Evolutionary conservation across 306 rosid genomes (phyloP).

Genomic region (Pyrus communis): DNA sequence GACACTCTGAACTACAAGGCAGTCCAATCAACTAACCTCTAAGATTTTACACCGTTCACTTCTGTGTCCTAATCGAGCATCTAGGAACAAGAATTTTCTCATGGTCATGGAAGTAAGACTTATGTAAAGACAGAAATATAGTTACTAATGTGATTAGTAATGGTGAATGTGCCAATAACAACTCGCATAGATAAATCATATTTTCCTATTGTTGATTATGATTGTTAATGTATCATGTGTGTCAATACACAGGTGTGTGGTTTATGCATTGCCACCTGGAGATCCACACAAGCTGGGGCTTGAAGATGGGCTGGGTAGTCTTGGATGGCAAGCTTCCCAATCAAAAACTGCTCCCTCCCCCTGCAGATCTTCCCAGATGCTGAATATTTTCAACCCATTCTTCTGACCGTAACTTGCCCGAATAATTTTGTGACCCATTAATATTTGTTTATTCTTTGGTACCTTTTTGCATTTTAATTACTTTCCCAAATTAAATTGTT

Average conservation of each 20-base stretch:
- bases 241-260: constrained; percentile 44
- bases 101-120: not conserved
- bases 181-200: not conserved
- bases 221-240: not conserved
- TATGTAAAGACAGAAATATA: not conserved
- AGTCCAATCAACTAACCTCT: not conserved
- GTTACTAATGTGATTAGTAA: not conserved
- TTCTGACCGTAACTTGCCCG: not conserved
- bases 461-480: not conserved
- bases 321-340: constrained; percentile 56
- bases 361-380: constrained; percentile 54
- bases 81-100: not conserved
- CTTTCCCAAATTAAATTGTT: not conserved
- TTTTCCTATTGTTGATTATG: not conserved
- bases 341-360: constrained; percentile 56
- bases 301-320: constrained; percentile 68
- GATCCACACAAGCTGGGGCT: constrained; percentile 65
- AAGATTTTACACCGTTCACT: not conserved
- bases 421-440: not conserved
- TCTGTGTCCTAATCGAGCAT: not conserved
- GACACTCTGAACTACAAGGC: not conserved
- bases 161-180: not conserved
- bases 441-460: not conserved
- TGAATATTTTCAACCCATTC: not conserved
- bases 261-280: constrained; percentile 72